Evolutionary conservation across 495 filamentous ascomycete genomes (phyloP), one percentile per base, ranked within the genome.

Genomic region (Penicillium silybi): DNA sequence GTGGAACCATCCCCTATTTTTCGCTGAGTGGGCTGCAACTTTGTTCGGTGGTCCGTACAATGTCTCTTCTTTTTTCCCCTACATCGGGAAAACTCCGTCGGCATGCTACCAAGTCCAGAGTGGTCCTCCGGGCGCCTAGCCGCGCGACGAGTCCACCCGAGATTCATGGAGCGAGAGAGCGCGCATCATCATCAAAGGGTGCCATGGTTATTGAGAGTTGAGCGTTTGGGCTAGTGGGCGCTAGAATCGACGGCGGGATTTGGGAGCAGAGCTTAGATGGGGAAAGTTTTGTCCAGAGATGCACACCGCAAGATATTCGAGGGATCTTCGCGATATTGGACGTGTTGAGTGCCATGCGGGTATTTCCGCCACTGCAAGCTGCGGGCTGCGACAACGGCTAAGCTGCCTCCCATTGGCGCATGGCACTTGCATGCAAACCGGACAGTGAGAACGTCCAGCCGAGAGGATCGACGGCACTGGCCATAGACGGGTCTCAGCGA

Each of bases 121-220:
- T n/a, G n/a, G n/a, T 32, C 4, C 19, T 13, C 20, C 22, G 18
- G 41, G 13, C 19, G 20, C 13, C 18, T 43, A 19, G 20, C 27
- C n/a, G 37, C 25, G 23, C 18, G 17, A 23, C 23, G 37, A 51
- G 46, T 52, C 48, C 57, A 56, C 53, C 42, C 50, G 23, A 55
- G 48, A 55, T 48, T 54, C 29, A 51, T 7, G 35, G 48, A 56
- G 20, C 27, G 39, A 57, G 22, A 23, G 50, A 39, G 55, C 23
- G 62, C 53, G 41, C 54, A 65, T 65, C 59, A 46, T 63, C 57
- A 65, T 60, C 51, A 65, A 60, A 65, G 44, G 25, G 62, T 56
- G 57, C 62, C 62, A 63, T 65, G 62, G 62, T 65, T 60, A 53
- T 29, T 35, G 20, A 27, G 44, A 25, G 35, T 52, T 43, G 53